Evolutionary conservation across 495 filamentous ascomycete species (phyloP), one percentile per base, ranked within the genome.

Genomic region (Aspergillus incahuasiensis): DNA sequence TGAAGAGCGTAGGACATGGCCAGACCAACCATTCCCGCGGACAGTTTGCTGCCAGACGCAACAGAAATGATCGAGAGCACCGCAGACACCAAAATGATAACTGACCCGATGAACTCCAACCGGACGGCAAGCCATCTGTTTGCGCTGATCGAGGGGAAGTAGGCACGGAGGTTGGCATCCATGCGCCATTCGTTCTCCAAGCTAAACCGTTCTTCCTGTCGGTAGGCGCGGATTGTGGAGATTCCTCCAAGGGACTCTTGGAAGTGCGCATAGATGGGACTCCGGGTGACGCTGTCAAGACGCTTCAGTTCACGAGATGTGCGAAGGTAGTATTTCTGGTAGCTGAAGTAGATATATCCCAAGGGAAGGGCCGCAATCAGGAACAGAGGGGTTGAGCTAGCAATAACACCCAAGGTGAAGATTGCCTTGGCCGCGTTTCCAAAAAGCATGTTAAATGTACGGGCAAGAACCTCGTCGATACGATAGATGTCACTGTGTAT

Each of bases 141-240:
- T 41, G 95, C 88, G 72, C 85, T 95, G 71, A 97, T 92, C 19
- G 92, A 96, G 5, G 95, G 95, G 73, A 94, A 97, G 73, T 94
- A 99, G 18, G 95, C 95, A 44, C 91, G 83, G 24, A 97, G 79
- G 66, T 99, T 99, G 35, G 89, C 87, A 76, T 99, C 95, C 56
- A 99, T 90, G 25, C 94, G 87, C 90, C 91, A 97, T 76, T 99
- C 91, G 59, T 97, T 99, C 68, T 99, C 95, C 44, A 88, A 74
- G 48, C 88, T 82, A 69, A 99, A 99, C 44, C 95, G 78, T 40
- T 82, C 74, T 67, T 95, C 85, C 67, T 97, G 94, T 46, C 85
- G 81, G 73, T 97, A 99, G 41, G 95, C 95, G 59, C 95, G 88
- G 62, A 99, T 99, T n/a, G 95, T 99, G 55, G 87, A 89, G 63